Conservation (phyloP, 768 basidiomycete genomes). For the Crassisporium funariophilum region DNA sequence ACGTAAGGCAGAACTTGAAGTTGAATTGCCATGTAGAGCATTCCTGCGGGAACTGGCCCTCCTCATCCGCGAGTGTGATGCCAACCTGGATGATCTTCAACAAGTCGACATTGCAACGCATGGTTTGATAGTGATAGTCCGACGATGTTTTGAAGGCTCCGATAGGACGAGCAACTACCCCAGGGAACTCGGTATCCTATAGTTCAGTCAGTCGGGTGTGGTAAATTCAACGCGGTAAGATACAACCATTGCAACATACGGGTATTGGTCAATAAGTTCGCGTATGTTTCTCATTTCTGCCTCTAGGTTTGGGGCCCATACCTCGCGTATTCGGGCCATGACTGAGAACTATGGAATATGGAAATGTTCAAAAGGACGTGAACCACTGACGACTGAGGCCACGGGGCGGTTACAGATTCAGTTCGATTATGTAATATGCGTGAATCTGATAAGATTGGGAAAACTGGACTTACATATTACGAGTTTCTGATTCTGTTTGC, state of each 20-base stretch:
- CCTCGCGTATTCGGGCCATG: constrained; percentile 89
- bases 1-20: constrained; percentile 88
- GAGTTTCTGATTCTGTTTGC: too few species aligned
- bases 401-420: too few species aligned
- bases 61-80: constrained; percentile 90
- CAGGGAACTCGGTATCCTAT: constrained; percentile 98
- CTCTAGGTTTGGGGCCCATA: constrained; percentile 94
- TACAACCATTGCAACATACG: constrained; percentile 92
- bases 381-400: too few species aligned
- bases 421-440: too few species aligned
- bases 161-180: constrained; percentile 96
- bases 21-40: constrained; percentile 99
- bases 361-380: background rate
- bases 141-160: constrained; percentile 95
- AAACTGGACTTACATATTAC: too few species aligned
- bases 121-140: constrained; percentile 99
- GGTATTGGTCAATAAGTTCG: constrained; percentile 84
- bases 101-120: constrained; percentile 99
- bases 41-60: constrained; percentile 89
- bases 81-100: constrained; percentile 98
- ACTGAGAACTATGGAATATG: constrained; percentile 3
- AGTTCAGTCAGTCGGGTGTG: constrained; percentile 27
- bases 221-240: constrained; percentile 21
- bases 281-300: constrained; percentile 89
- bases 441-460: too few species aligned